phyloP scores from a whole-genome alignment of 1,284 basidiomycete genomes.

The Crucibulum parvulum region DNA sequence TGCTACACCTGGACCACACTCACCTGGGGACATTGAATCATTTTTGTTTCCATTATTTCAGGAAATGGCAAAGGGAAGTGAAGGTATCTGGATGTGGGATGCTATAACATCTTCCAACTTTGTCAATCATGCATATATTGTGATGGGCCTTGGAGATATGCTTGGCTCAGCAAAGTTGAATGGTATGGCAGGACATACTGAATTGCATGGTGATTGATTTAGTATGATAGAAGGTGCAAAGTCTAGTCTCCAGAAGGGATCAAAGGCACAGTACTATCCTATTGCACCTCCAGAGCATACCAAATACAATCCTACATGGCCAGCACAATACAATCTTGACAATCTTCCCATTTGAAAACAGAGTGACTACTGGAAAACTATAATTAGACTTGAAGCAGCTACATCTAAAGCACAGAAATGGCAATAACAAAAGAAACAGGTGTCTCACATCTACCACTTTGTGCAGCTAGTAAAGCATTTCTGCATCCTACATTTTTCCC shows the following conservation, averaged over 20 bases:
- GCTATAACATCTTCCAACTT: constrained; percentile 31
- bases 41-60: constrained; percentile 30
- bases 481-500: not conserved
- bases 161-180: constrained; percentile 38
- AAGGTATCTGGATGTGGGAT: constrained; percentile 39
- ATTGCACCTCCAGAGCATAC: constrained; percentile 17
- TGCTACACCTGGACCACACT: constrained; percentile 33
- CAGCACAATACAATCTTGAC: constrained; percentile 15
- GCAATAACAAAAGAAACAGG: constrained; percentile 27
- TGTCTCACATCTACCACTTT: constrained; percentile 10
- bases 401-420: constrained; percentile 3
- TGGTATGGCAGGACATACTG: constrained; percentile 35
- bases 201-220: constrained; percentile 32
- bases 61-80: constrained; percentile 25
- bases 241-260: constrained; percentile 17
- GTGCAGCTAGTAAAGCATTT: not conserved
- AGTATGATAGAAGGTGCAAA: constrained; percentile 24
- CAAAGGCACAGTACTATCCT: constrained; percentile 34
- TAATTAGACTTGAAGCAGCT: constrained; percentile 17
- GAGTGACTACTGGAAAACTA: constrained; percentile 22
- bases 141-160: constrained; percentile 34
- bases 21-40: constrained; percentile 35
- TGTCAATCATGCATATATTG: constrained; percentile 17
- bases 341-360: constrained; percentile 25
- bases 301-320: constrained; percentile 23